Evolutionary conservation across 108 stramenopile genomes (phyloP).

Genomic region (Discostella stelligeroides): DNA sequence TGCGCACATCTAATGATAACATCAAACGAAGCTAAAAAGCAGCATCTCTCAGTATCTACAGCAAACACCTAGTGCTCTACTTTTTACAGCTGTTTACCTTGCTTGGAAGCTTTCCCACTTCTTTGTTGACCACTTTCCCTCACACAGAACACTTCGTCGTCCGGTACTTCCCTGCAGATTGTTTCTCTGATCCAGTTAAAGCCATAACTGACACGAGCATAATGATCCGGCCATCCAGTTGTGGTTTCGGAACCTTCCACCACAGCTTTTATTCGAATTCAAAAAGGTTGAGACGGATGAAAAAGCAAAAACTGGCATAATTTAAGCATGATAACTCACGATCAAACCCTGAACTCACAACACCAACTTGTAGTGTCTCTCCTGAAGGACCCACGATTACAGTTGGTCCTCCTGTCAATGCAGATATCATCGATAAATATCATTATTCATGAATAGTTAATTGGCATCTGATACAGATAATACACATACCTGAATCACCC

Average conservation of each 20-base stretch:
- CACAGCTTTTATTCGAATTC: background rate
- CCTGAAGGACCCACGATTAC: background rate
- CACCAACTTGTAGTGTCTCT: background rate
- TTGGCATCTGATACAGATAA: background rate
- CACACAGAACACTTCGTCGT: background rate
- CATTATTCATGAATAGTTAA: no score
- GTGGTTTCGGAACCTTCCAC: background rate
- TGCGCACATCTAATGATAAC: no score
- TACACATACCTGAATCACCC: slow-evolving; percentile 1
- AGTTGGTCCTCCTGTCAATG: background rate
- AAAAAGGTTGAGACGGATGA: background rate
- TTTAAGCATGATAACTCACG: no score
- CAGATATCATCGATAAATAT: no score
- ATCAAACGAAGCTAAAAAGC: no score
- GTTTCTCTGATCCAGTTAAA: background rate
- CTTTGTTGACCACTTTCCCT: no score
- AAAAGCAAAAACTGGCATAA: background rate
- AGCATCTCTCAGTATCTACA: no score
- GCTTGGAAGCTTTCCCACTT: no score
- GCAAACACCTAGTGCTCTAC: no score
- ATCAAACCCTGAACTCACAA: no score
- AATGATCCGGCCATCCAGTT: background rate
- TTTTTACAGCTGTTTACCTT: no score
- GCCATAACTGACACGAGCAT: background rate
- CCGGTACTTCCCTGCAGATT: background rate